Base-by-base conservation (phyloP, 2,329 filamentous ascomycete genomes). In the Xylariomycetidae sp. region DNA sequence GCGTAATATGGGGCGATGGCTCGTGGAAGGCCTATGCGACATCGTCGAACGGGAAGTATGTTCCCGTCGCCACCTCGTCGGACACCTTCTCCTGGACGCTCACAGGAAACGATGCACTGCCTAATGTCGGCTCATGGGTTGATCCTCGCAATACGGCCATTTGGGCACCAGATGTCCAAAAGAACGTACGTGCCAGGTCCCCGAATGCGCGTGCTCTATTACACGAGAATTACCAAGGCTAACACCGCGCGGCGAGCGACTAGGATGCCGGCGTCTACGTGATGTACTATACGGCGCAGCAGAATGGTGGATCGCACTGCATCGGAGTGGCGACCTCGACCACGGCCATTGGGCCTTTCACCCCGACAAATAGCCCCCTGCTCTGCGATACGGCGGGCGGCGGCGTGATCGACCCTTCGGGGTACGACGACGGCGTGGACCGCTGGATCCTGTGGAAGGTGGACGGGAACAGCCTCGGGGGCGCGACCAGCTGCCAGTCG, bases 371-470 rank as follows among this genome's bases (percentile, higher is more conserved):
- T 16, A 25, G 32, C 9, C 53, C 54, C 6, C 38, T 57, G 11
- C 47, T 54, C 38, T 57, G 54, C 41, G 47, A 56, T 37, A 42
- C 38, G 9, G 46, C 38, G 2, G 43, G 38, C 26, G 54, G 54
- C 4, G 54, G 54, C 29, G 42, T 46, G n/a, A 57, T 57, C 33
- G 54, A 57, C 35, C 37, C 54, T 1, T 45, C 51, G 7, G 52
- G 51, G 4, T 57, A 54, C 30, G 51, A 56, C 15, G 53, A 57
- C 27, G 53, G 53, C 11, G 37, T 34, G 2, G 29, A 54, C 41
- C 51, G 53, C 7, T 57, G 53, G 53, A 50, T 57, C 25, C 5
- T 49, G 6, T 57, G 51, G 51, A 57, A 57, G 28, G 53, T 54
- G n/a, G 53, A 57, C 41, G 53, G 52, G 14, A 55, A 53, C 41